Conservation (phyloP, 176 grass and related monocot species). For the Rhynchospora pubera region DNA sequence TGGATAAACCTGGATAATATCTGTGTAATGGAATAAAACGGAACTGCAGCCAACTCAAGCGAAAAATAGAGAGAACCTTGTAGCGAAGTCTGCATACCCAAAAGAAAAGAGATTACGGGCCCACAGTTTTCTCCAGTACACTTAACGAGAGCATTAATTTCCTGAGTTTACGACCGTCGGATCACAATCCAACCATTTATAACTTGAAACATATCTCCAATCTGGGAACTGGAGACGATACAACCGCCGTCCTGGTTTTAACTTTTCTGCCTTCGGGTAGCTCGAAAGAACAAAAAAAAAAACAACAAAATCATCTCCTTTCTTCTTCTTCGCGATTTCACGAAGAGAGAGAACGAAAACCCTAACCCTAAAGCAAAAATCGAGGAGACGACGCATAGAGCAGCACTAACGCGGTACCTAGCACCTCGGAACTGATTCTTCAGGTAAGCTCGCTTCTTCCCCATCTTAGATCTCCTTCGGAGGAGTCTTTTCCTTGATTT, state of each 20-base stretch:
- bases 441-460: neutral
- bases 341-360: constrained; percentile 3
- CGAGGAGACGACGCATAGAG: neutral
- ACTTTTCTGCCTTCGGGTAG: neutral
- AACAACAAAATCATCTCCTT: neutral
- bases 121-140: neutral
- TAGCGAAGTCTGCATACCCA: neutral
- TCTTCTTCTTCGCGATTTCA: constrained; percentile 9
- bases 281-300: neutral
- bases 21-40: no score
- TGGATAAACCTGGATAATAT: no score
- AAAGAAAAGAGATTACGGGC: neutral
- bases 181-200: neutral
- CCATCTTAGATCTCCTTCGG: neutral
- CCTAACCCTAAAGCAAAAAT: constrained; percentile 6
- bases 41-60: no score
- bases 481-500: neutral
- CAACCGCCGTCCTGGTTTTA: neutral
- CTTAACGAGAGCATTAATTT: neutral
- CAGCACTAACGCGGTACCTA: neutral
- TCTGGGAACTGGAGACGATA: neutral
- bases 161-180: neutral
- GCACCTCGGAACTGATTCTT: neutral
- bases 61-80: neutral
- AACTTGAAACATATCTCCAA: neutral